phyloP scores from a whole-genome alignment of 352 stramenopile genomes.

The Phytophthora quininea region DNA sequence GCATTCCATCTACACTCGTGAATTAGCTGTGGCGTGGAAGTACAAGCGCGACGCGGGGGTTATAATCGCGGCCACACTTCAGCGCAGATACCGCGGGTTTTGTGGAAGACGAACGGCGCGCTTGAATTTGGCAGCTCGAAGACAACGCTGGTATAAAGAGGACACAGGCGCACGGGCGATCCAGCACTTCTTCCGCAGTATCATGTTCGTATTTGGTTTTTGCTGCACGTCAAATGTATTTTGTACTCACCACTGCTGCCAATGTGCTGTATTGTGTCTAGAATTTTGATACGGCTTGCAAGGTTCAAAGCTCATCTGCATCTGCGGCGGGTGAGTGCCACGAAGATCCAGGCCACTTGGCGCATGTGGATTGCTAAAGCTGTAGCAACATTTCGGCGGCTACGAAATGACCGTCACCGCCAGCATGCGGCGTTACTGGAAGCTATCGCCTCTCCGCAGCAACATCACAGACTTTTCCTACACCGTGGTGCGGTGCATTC shows the following conservation, averaged over 20 bases:
- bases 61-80: constrained; percentile 41
- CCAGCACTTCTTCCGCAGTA: constrained; percentile 81
- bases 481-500: constrained; percentile 61
- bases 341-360: constrained; percentile 74
- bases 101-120: constrained; percentile 46
- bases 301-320: constrained; percentile 46
- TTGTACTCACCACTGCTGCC: constrained; percentile 6
- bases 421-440: constrained; percentile 43
- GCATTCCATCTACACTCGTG: constrained; percentile 60
- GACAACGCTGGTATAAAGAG: constrained; percentile 42
- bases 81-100: constrained; percentile 57
- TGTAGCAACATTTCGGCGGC: constrained; percentile 35
- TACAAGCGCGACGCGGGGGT: constrained; percentile 55
- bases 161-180: constrained; percentile 52
- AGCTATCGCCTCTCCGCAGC: constrained; percentile 23
- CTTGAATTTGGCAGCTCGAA: constrained; percentile 26
- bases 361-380: constrained; percentile 80
- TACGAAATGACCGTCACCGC: constrained; percentile 44
- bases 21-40: constrained; percentile 65
- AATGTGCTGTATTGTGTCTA: constrained; percentile 19
- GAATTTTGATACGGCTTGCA: constrained; percentile 59
- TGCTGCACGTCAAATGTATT: background rate
- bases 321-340: constrained; percentile 44
- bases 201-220: constrained; percentile 52
- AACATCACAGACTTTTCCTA: constrained; percentile 45